These are phyloP conservation scores for Fraxinus cuspidata DNA, from an alignment of 257 asterid species.

Conservation along the genomic window DNA sequence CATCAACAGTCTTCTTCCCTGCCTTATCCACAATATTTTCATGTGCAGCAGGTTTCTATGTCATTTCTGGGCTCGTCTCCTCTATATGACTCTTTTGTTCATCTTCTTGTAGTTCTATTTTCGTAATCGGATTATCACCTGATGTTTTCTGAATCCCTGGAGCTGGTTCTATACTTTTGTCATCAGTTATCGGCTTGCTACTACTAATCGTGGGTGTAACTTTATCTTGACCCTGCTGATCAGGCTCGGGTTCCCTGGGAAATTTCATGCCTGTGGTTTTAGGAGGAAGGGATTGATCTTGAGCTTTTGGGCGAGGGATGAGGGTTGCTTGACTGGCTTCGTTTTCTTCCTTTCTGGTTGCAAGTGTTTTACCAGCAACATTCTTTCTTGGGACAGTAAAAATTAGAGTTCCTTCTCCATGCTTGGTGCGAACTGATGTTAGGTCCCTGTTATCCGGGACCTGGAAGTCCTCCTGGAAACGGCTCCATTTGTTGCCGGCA, in stretches of 20 bases:
- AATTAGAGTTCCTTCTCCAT: conserved; percentile 56
- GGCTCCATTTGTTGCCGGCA: conserved; percentile 72
- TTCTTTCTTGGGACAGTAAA: conserved; percentile 50
- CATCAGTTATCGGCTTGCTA: conserved; percentile 28
- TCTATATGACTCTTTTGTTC: neutral
- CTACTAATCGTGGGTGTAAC: conserved; percentile 16
- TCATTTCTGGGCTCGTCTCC: conserved; percentile 6
- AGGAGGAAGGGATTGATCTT: conserved; percentile 29
- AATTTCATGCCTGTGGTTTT: conserved; percentile 13
- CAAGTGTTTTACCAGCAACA: neutral
- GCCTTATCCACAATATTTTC: conserved; percentile 21
- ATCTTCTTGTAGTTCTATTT: conserved; percentile 15
- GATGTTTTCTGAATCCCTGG: conserved; percentile 8
- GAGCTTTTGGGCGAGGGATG: conserved; percentile 13
- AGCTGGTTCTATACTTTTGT: conserved; percentile 12
- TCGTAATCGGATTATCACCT: conserved; percentile 7
- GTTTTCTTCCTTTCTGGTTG: neutral
- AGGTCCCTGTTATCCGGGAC: conserved; percentile 56
- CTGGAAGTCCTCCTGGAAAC: conserved; percentile 68
- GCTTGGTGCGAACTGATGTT: conserved; percentile 57
- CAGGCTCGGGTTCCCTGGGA: conserved; percentile 26
- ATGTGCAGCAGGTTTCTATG: neutral
- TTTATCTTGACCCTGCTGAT: conserved; percentile 27
- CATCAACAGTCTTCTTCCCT: conserved; percentile 23
- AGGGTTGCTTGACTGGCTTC: conserved; percentile 3